Evolutionary conservation across 768 basidiomycete genomes (phyloP), one percentile per base, ranked within the genome.

Genomic region (Butyriboletus loyo): DNA sequence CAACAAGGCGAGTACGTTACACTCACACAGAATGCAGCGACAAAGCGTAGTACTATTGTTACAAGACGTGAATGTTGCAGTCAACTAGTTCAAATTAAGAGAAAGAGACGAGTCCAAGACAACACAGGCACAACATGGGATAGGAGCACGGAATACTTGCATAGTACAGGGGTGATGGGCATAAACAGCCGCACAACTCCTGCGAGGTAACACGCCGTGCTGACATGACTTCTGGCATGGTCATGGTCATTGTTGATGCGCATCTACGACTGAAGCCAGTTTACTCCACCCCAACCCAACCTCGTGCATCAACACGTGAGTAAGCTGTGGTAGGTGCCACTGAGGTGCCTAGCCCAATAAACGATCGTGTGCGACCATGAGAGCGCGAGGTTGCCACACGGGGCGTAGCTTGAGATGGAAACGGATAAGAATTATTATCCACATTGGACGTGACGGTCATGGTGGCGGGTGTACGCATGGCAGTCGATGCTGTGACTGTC

Each of bases 301-400:
- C 90, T 53, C 86, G 81, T 52, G 81, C 90, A 65, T 92, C 90
- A 47, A 92, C 89, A 59, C 85, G 85, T 14, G 89, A 89, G 57
- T 87, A 86, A 4, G 86, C 90, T 19, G 85, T 88, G 8, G 90
- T 92, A 11, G 90, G 87, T 25, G 85, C 85, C 21, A 83, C 79
- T 15, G 84, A 82, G 24, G 79, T 73, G 39, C 82, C 81, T 9
- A 91, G 60, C 21, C 85, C 85, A 66, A 92, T 88, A 58, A 89
- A 87, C 38, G 87, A 88, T 63, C 79, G 78, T 39, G 85, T 84
- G 51, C 85, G 79, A 31, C 87, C 86, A 49, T 83, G 79, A 21
- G 78, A 72, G 46, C 79, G 81, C 66, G 86, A 83, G 10, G 84
- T 84, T 39, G 87, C 81, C 13, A 89, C 81, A 35, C 86, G 82